Evolutionary conservation across 176 grass and related monocot genomes (phyloP).

Genomic region (Musa acuminata): DNA sequence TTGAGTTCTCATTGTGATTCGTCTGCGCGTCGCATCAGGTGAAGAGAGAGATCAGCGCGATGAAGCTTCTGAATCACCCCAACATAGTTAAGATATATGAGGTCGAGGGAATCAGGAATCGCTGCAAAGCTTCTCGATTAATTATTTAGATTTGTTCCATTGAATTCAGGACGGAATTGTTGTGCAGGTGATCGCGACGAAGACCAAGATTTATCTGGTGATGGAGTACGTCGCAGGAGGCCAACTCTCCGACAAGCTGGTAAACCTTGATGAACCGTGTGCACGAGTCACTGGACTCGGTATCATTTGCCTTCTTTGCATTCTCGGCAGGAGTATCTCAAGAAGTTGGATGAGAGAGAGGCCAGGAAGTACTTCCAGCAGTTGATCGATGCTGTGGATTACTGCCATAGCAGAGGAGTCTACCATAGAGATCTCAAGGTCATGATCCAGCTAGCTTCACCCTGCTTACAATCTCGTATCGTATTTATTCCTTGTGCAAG

Average conservation of each 20-base stretch:
- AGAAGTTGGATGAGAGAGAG: conserved; percentile 43
- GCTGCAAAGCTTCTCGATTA: too few species aligned
- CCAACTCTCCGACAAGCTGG: conserved; percentile 62
- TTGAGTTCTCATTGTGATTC: not conserved
- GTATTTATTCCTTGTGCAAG: too few species aligned
- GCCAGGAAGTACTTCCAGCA: conserved; percentile 80
- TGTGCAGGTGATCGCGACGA: conserved; percentile 54
- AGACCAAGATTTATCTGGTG: conserved; percentile 63
- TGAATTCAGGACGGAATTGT: not conserved
- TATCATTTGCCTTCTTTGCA: too few species aligned
- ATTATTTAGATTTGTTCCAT: not conserved
- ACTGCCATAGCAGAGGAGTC: conserved; percentile 53
- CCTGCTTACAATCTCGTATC: not conserved
- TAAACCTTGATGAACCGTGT: conserved; percentile 16
- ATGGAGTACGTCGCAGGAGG: conserved; percentile 73
- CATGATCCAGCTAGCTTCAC: not conserved
- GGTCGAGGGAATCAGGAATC: conserved; percentile 11
- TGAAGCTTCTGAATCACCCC: conserved; percentile 67
- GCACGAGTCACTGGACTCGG: too few species aligned
- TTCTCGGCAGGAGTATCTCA: conserved; percentile 35
- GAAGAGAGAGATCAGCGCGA: conserved; percentile 53
- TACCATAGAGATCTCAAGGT: conserved; percentile 82
- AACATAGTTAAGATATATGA: conserved; percentile 67
- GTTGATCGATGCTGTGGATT: conserved; percentile 68
- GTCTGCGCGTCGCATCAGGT: not conserved